Conservation (phyloP, 1,284 basidiomycete genomes). For the Veloboletus limbatus region DNA sequence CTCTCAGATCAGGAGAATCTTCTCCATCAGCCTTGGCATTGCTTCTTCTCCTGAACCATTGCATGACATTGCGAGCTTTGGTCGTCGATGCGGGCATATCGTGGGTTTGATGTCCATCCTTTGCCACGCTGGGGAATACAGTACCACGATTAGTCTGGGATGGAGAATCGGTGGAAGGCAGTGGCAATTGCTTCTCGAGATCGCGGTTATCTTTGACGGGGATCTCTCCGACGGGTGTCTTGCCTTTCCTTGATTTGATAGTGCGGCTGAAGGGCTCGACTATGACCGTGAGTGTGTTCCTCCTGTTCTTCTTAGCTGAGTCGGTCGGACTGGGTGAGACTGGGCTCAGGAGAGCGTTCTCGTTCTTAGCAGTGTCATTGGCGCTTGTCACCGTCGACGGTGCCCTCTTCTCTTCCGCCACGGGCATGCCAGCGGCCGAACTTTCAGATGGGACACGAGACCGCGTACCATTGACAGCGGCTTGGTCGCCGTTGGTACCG, state of each 20-base stretch:
- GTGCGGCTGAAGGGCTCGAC: constrained; percentile 69
- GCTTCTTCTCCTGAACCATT: constrained; percentile 75
- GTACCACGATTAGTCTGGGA: constrained; percentile 24
- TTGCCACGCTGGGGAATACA: constrained; percentile 27
- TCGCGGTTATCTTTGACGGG: constrained; percentile 34
- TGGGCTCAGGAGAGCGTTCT: constrained; percentile 38
- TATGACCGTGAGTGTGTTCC: constrained; percentile 82
- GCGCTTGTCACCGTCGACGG: constrained; percentile 2
- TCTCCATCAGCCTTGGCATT: constrained; percentile 48
- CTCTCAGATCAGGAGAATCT: constrained; percentile 26
- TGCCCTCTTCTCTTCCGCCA: constrained; percentile 23
- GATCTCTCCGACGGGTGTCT: constrained; percentile 37
- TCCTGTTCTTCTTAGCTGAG: constrained; percentile 54
- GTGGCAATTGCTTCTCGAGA: constrained; percentile 34
- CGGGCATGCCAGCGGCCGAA: constrained; percentile 28
- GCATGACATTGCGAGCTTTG: constrained; percentile 77
- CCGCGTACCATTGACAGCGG: constrained; percentile 25
- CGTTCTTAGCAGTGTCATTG: constrained; percentile 22
- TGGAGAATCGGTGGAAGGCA: constrained; percentile 30
- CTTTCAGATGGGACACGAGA: constrained; percentile 44
- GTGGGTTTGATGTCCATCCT: constrained; percentile 27
- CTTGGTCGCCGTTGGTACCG: constrained; percentile 34
- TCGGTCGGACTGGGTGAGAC: constrained; percentile 27
- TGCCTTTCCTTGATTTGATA: constrained; percentile 49
- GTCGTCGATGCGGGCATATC: constrained; percentile 63